phyloP scores from a whole-genome alignment of 2,329 filamentous ascomycete genomes.

The Nothophaeocryptopus gaeumannii region DNA sequence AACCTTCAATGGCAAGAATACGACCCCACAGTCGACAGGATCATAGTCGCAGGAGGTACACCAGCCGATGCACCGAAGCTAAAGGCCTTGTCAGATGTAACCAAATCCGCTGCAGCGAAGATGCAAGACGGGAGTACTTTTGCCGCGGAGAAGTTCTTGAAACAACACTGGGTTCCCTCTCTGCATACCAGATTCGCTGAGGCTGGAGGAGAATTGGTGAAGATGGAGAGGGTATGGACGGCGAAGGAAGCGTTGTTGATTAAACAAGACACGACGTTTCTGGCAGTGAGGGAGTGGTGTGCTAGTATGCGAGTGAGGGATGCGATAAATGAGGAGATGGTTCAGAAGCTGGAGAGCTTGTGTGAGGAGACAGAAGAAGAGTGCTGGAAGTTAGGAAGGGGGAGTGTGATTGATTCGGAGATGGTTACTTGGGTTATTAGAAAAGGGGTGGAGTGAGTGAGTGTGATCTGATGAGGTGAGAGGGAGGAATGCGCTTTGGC shows the following conservation, averaged over 20 bases:
- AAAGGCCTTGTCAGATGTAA: background rate
- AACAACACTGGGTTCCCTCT: conserved; percentile 8
- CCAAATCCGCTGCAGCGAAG: background rate
- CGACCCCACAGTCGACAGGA: conserved; percentile 9
- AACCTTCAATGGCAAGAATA: conserved; percentile 28
- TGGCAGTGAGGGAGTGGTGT: conserved; percentile 17
- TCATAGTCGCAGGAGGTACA: conserved; percentile 4
- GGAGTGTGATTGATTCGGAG: conserved; percentile 13
- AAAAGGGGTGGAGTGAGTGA: conserved; percentile 7
- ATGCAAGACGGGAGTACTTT: background rate
- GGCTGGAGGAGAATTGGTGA: conserved; percentile 13
- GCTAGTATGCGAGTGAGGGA: conserved; percentile 15
- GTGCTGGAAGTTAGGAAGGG: conserved; percentile 14
- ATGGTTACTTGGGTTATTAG: conserved; percentile 24
- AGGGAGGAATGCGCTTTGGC: no score
- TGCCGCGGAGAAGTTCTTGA: background rate
- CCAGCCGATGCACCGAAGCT: conserved; percentile 9
- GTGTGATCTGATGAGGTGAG: no score
- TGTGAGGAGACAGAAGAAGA: conserved; percentile 15
- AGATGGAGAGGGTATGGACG: conserved; percentile 14
- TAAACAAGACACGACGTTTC: conserved; percentile 21
- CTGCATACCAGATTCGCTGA: conserved; percentile 10
- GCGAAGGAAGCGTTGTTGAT: conserved; percentile 7
- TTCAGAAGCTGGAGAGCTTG: conserved; percentile 12
- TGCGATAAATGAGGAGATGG: background rate